Evolutionary conservation across 1,139 yeast species (phyloP), one percentile per base, ranked within the genome.

Genomic region (Pichia sp.): DNA sequence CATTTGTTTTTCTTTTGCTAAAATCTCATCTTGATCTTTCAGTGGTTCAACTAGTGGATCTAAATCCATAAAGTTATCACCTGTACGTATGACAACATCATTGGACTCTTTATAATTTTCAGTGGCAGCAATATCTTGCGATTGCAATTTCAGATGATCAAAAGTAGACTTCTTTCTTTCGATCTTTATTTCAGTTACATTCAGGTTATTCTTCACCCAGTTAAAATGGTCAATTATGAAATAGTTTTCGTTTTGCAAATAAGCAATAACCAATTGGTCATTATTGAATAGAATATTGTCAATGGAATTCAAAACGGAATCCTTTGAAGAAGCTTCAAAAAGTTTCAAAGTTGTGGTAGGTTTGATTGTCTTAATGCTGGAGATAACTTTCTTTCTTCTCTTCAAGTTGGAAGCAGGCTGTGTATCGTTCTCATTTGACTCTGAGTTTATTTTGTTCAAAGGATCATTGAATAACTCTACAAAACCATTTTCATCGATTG

Each of bases 51-150:
- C 69, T 31, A 66, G 65, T 36, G 60, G 58, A 57, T 56, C 69
- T 40, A 81, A 64, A 58, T 79, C 78, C 51, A 68, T 69, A 48
- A 79, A 70, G 55, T 83, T 81, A 50, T 73, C 74, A 51, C 94
- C 88, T 50, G 80, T 78, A 5, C 80, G 71, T 3, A 83, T 72
- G 31, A 75, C 70, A 1, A 95, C 79, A 50, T 76, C 72, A 3
- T 33, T 29, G 3, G 34, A 10, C 36, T 78, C 76, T 61, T 90
- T 97, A 61, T 88, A 92, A 31, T 67, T 72, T 41, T 68, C 72
- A 1, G 83, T 72, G 0, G 95, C 81, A 2, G 95, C 88, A 3
- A 77, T 60, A 64, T 86, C 95, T 49, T 75, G 78, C 4, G 86
- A 27, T 32, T 29, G 32, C 5, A 51, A 33, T 26, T 38, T 41